phyloP scores from a whole-genome alignment of 2,329 filamentous ascomycete genomes.

The Colletotrichum sp. region DNA sequence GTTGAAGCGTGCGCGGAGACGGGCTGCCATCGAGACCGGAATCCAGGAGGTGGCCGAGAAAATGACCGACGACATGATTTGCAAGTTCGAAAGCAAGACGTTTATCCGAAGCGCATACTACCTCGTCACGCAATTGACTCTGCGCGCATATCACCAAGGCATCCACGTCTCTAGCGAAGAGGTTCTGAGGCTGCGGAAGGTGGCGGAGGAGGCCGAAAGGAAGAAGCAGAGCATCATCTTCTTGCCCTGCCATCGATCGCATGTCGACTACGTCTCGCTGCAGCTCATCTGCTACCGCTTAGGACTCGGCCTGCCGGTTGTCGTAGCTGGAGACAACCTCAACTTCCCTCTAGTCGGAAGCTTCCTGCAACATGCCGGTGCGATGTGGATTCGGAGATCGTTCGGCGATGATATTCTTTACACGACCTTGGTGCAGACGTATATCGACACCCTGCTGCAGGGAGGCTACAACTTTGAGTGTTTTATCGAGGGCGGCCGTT shows the following conservation, averaged over 20 bases:
- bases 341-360: constrained; percentile 90
- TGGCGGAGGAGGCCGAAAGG: constrained; percentile 81
- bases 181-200: constrained; percentile 79
- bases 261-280: constrained; percentile 94
- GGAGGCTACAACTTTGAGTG: constrained; percentile 95
- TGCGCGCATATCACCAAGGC: constrained; percentile 93
- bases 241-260: constrained; percentile 90
- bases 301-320: constrained; percentile 85
- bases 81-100: constrained; percentile 94
- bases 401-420: constrained; percentile 95
- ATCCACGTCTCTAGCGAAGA: constrained; percentile 97
- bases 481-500: constrained; percentile 95
- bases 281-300: constrained; percentile 96
- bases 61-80: constrained; percentile 95
- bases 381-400: constrained; percentile 93
- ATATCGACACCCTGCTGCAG: constrained; percentile 90
- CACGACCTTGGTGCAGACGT: constrained; percentile 90
- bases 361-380: constrained; percentile 94
- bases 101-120: constrained; percentile 96
- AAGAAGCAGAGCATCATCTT: constrained; percentile 97
- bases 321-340: constrained; percentile 94
- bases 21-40: constrained; percentile 71
- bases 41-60: constrained; percentile 83
- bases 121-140: constrained; percentile 83
- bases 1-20: constrained; percentile 58